Evolutionary conservation across 2,329 filamentous ascomycete genomes (phyloP), one percentile per base, ranked within the genome.

Genomic region (Cladosporium cucumerinum): DNA sequence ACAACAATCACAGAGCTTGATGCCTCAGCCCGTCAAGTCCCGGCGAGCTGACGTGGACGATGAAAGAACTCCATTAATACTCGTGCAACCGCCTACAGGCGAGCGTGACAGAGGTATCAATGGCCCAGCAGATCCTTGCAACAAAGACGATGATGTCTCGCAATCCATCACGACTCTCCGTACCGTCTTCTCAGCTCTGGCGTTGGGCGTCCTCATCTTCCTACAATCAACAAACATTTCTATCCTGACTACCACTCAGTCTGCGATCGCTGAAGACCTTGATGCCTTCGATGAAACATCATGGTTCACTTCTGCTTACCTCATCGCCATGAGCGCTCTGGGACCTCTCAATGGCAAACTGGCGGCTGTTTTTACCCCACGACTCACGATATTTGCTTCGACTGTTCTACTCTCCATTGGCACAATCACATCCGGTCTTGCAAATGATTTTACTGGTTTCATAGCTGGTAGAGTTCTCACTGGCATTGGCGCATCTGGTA

Each of bases 261-360:
- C 88, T 8, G 82, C 82, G 58, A 91, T 96, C 69, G 91, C 91
- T 2, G 84, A 84, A 8, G 91, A 94, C 69, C 81, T 96, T 1
- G 82, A 91, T 76, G 86, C 90, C 1, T 93, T 92, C 72, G 86
- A 88, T 64, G 81, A 87, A 63, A 87, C 87, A 39, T 90, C 87
- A 76, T 96, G 91, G 91, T 92, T 95, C 74, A 92, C 89, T 8
- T 91, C 89, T 34, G 83, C 89, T 2, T 96, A 92, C 74, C 82
- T 95, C 82, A 84, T 91, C 61, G 79, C 81, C 26, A 78, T 82
- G 75, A 83, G 82, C 32, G 84, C 83, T 58, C 77, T 90, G 14
- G 85, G 88, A 0, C 91, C 92, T 0, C 76, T 96, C 2, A 83
- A 86, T 46, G 91, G 91, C 7, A 87, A 91, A 21, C 80, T 96